Conservation (phyloP, 2,329 filamentous ascomycete species). For the Colletotrichum incanum region DNA sequence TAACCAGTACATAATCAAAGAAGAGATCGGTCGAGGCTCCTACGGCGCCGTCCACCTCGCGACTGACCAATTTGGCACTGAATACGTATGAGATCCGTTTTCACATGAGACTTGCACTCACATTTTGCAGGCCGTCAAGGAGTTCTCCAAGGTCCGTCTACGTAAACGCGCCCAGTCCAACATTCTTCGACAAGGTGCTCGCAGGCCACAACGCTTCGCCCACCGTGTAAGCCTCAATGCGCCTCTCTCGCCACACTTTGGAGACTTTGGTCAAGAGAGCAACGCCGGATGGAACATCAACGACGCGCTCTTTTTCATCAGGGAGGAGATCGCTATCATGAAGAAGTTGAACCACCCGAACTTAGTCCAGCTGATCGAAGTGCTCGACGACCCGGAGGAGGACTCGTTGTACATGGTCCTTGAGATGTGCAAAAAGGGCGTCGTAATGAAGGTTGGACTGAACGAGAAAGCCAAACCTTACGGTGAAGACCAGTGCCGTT, state of each 20-base stretch:
- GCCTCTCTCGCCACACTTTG: slow-evolving; percentile 48
- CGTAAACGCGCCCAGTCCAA: slow-evolving; percentile 93
- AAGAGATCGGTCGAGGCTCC: slow-evolving; percentile 96
- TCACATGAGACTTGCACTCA: slow-evolving; percentile 43
- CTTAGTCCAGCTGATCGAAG: slow-evolving; percentile 92
- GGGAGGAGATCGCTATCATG: slow-evolving; percentile 98
- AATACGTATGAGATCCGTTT: slow-evolving; percentile 80
- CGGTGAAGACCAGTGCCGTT: slow-evolving; percentile 83
- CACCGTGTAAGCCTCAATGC: slow-evolving; percentile 49
- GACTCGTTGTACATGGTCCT: slow-evolving; percentile 99
- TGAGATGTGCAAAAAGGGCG: slow-evolving; percentile 98
- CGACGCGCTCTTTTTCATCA: slow-evolving; percentile 84
- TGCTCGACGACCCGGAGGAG: slow-evolving; percentile 94
- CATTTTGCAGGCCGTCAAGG: slow-evolving; percentile 87
- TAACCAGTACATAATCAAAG: slow-evolving; percentile 94
- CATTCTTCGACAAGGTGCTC: slow-evolving; percentile 74
- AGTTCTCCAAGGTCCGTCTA: slow-evolving; percentile 94
- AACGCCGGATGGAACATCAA: slow-evolving; percentile 12
- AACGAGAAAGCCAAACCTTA: slow-evolving; percentile 88
- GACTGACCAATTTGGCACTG: slow-evolving; percentile 88
- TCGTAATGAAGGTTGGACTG: slow-evolving; percentile 96
- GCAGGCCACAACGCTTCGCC: slow-evolving; percentile 60
- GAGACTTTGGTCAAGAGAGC: slow-evolving; percentile 36
- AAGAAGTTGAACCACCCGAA: slow-evolving; percentile 98
- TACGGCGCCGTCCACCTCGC: slow-evolving; percentile 95